phyloP scores from a whole-genome alignment of 2,329 filamentous ascomycete genomes.

The Colletotrichum sansevieriae region DNA sequence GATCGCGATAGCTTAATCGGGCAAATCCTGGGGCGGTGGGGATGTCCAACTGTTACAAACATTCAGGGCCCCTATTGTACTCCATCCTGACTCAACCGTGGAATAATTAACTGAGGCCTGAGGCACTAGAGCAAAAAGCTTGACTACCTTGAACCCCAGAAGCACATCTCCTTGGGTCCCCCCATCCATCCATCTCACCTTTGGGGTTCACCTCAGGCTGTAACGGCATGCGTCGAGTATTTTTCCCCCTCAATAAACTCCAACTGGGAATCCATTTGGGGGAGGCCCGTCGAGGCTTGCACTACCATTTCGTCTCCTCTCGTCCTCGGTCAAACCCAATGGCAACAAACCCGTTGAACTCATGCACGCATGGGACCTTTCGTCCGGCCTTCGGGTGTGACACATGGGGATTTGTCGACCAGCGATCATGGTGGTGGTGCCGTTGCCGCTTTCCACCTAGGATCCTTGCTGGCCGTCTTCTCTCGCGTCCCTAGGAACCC shows the following conservation, averaged over 20 bases:
- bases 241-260: not conserved
- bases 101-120: not conserved
- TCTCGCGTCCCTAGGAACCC: constrained; percentile 32
- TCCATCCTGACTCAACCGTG: constrained; percentile 3
- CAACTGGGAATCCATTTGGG: too few species aligned
- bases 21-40: too few species aligned
- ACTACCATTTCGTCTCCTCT: constrained; percentile 2
- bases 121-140: not conserved
- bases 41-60: too few species aligned
- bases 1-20: too few species aligned
- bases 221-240: constrained; percentile 33
- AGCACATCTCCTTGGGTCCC: too few species aligned
- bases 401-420: constrained; percentile 27
- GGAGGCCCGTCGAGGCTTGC: not conserved
- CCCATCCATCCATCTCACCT: too few species aligned
- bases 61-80: not conserved
- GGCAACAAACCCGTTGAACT: constrained; percentile 4
- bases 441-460: not conserved
- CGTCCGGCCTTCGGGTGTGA: constrained; percentile 26
- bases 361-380: constrained; percentile 20
- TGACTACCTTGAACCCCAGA: not conserved
- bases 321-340: constrained; percentile 14
- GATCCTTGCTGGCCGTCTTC: not conserved
- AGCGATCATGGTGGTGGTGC: not conserved
- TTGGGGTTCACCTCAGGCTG: constrained; percentile 10